phyloP scores from a whole-genome alignment of 495 filamentous ascomycete genomes.

The Tuber umbilicatum region DNA sequence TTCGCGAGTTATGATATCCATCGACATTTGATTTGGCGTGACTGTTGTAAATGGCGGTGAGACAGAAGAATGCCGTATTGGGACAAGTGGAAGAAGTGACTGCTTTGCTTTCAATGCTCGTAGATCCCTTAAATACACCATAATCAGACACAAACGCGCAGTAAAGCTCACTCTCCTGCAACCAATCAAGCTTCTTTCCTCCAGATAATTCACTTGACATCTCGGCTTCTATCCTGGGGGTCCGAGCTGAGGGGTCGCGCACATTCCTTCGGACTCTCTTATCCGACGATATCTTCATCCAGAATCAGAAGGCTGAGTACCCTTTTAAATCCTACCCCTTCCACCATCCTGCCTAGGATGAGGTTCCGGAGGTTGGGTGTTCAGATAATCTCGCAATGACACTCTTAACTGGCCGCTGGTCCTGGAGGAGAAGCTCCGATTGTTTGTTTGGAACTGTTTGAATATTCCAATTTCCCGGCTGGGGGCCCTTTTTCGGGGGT shows the following conservation, averaged over 20 bases:
- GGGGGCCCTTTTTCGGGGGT: neutral
- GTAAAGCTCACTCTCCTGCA: neutral
- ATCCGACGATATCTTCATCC: neutral
- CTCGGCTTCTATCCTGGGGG: neutral
- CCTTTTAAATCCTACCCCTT: neutral
- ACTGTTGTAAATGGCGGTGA: neutral
- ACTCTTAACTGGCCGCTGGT: neutral
- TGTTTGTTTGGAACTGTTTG: neutral
- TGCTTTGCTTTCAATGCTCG: no score
- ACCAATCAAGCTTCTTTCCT: neutral
- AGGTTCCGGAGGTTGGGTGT: neutral
- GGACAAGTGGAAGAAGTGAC: neutral
- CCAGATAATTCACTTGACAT: neutral
- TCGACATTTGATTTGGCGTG: neutral
- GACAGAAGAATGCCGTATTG: neutral
- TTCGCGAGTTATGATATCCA: neutral
- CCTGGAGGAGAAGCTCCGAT: neutral
- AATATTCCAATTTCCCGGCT: neutral
- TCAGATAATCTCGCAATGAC: neutral
- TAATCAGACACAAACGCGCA: neutral
- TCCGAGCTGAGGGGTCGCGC: neutral
- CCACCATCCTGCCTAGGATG: neutral
- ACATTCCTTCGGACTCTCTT: neutral
- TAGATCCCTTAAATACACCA: neutral
- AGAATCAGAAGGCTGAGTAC: neutral